Evolutionary conservation across 139 green algal species (phyloP).

Genomic region (Coccomyxa sp.): DNA sequence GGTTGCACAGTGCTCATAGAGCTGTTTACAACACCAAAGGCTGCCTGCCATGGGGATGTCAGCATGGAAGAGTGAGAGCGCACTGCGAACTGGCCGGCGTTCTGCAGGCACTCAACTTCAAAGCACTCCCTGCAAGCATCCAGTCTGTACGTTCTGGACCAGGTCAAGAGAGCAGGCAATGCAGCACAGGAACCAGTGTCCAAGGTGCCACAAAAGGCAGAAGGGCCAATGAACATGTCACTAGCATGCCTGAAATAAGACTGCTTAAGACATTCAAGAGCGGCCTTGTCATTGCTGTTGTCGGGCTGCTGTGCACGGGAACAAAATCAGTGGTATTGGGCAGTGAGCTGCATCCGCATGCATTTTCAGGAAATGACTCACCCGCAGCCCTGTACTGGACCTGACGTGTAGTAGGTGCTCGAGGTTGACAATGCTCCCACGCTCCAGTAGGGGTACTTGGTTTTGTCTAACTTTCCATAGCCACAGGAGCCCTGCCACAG

Average conservation of each 20-base stretch:
- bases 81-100: neutral
- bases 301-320: neutral
- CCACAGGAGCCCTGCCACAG: conserved; percentile 1
- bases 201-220: too few species aligned
- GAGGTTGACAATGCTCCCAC: neutral
- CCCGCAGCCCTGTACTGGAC: neutral
- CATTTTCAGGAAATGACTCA: too few species aligned
- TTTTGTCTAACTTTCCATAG: neutral
- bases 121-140: neutral
- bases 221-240: too few species aligned
- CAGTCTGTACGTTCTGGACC: too few species aligned
- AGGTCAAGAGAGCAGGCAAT: too few species aligned
- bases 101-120: neutral
- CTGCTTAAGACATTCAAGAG: too few species aligned
- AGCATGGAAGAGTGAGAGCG: neutral
- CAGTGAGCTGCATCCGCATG: too few species aligned
- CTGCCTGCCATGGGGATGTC: neutral
- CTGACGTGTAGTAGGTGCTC: neutral
- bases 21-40: neutral
- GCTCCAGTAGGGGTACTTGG: conserved; percentile 5
- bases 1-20: neutral
- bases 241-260: too few species aligned
- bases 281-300: neutral
- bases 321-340: neutral
- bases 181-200: too few species aligned